These are phyloP conservation scores for Orbilia ellipsospora DNA, from an alignment of 2,329 filamentous ascomycete species.

Conservation along the genomic window DNA sequence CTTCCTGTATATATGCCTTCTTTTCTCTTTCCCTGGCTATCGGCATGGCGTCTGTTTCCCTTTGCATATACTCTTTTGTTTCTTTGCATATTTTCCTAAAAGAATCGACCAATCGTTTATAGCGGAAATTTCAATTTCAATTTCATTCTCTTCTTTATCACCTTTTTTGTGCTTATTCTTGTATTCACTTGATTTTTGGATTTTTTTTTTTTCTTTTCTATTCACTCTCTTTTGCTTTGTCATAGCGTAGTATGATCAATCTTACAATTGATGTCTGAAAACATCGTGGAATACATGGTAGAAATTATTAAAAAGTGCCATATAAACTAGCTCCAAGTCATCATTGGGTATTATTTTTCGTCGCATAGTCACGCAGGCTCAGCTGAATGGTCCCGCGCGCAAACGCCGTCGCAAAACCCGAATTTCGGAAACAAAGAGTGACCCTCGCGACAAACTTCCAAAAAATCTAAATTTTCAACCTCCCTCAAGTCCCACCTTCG, in stretches of 20 bases:
- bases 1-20: too few species aligned
- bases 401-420: background rate
- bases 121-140: conserved; percentile 26
- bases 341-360: background rate
- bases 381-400: background rate
- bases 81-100: conserved; percentile 30
- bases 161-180: conserved; percentile 13
- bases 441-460: too few species aligned
- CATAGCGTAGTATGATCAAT: conserved; percentile 43
- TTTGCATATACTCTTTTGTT: conserved; percentile 10
- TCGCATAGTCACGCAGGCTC: background rate
- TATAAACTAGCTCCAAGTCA: background rate
- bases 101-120: conserved; percentile 33
- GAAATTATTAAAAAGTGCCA: too few species aligned
- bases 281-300: background rate
- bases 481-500: background rate
- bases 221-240: conserved; percentile 14
- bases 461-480: conserved; percentile 2
- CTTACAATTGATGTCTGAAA: conserved; percentile 8
- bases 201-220: conserved; percentile 14
- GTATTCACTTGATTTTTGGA: background rate
- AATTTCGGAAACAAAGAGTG: conserved; percentile 1
- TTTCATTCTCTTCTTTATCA: conserved; percentile 13
- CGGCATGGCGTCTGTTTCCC: conserved; percentile 1
- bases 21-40: too few species aligned